Conservation (phyloP, 2,329 filamentous ascomycete species). For the Venturia oleaginea region DNA sequence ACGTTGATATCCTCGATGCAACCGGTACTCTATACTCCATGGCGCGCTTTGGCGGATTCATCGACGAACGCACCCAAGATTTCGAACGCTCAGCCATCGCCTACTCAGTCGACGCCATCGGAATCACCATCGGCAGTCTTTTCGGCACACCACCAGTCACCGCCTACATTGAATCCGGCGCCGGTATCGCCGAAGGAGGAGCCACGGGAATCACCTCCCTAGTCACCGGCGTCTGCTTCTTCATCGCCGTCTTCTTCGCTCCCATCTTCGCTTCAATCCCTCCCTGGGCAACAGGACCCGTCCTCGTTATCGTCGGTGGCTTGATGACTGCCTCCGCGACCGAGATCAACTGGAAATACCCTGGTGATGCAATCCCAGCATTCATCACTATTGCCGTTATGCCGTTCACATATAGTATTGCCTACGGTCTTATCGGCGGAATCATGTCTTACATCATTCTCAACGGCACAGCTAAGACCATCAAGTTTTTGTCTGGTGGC, state of each 20-base stretch:
- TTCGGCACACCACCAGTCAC: constrained; percentile 75
- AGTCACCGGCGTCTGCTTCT: constrained; percentile 71
- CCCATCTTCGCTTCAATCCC: constrained; percentile 86
- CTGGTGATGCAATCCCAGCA: constrained; percentile 74
- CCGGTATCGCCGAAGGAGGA: constrained; percentile 80
- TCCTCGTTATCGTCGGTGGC: constrained; percentile 68
- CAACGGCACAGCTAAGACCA: constrained; percentile 60
- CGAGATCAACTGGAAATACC: constrained; percentile 83
- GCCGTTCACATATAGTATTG: constrained; percentile 86
- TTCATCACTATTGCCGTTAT: constrained; percentile 78
- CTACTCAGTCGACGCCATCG: constrained; percentile 74
- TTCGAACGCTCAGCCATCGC: constrained; percentile 79
- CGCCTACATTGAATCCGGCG: constrained; percentile 81
- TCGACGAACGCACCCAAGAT: constrained; percentile 75
- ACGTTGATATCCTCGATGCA: constrained; percentile 81
- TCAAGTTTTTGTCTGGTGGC: constrained; percentile 58
- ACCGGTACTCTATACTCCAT: constrained; percentile 85
- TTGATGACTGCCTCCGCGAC: constrained; percentile 73
- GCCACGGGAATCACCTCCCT: constrained; percentile 78
- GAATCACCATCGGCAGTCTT: constrained; percentile 71
- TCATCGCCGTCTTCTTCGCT: constrained; percentile 80
- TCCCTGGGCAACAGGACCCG: constrained; percentile 80
- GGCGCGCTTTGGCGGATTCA: constrained; percentile 72
- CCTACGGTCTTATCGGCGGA: constrained; percentile 75
- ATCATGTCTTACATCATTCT: constrained; percentile 68